Evolutionary conservation across 2,329 filamentous ascomycete species (phyloP).

Genomic region (Fusarium foetens): DNA sequence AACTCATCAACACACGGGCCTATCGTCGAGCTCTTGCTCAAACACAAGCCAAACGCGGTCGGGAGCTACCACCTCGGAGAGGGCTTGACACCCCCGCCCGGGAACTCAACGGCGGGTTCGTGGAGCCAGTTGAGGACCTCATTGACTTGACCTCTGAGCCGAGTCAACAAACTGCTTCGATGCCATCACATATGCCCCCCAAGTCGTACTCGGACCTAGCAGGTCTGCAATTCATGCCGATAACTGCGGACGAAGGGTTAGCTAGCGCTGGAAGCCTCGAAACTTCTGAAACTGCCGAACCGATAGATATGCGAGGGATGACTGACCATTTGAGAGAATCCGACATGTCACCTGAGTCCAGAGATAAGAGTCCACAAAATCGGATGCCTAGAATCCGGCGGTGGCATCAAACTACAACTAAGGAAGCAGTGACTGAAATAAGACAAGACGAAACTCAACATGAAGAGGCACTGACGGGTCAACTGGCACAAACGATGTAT

Average conservation of each 20-base stretch:
- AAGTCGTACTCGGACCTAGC: rapidly evolving
- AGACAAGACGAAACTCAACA: neutral
- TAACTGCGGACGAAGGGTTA: rapidly evolving
- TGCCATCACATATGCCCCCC: rapidly evolving
- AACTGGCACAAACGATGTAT: no score
- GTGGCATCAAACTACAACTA: rapidly evolving
- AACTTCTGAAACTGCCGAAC: rapidly evolving
- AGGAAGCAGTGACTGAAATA: neutral
- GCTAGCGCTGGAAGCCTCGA: rapidly evolving
- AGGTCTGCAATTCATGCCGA: rapidly evolving
- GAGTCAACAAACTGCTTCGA: rapidly evolving
- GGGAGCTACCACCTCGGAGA: rapidly evolving
- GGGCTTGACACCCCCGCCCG: rapidly evolving
- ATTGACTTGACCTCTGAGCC: neutral
- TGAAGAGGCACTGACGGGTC: rapidly evolving
- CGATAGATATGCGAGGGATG: neutral
- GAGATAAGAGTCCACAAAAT: no score
- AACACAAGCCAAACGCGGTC: no score
- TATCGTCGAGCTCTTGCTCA: neutral
- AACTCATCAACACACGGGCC: neutral
- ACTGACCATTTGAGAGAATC: neutral
- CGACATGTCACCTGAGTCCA: rapidly evolving
- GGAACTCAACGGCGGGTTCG: rapidly evolving
- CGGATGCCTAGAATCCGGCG: rapidly evolving
- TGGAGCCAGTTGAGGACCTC: rapidly evolving